Base-by-base conservation (phyloP, 2,329 filamentous ascomycete genomes). In the Ascochyta lentis region DNA sequence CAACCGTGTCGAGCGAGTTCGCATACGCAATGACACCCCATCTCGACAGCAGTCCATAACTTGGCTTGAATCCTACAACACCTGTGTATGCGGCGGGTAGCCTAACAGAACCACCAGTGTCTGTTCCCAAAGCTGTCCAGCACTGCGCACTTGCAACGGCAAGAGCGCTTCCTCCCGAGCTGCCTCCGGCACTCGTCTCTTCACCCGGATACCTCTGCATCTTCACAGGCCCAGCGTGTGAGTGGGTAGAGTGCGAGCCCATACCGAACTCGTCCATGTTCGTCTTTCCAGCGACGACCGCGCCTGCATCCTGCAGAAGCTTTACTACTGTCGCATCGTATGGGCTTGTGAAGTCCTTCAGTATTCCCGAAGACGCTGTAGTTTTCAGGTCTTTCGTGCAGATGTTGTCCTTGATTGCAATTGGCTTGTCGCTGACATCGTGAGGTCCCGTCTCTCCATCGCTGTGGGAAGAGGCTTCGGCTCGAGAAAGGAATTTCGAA, bases 251-350 rank as follows among this genome's bases (percentile, higher is more conserved):
- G 71, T 96, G 89, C 8, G 92, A 96, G 2, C 92, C 92, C 93
- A 96, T 96, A 26, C 93, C 92, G 72, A 96, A 96, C 72, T 96
- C 95, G 77, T 98, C 95, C 81, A 98, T 87, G 72, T 96, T 96
- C 2, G 92, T 93, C 76, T 96, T 96, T 6, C 89, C 89, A 1
- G 87, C 81, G 2, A 94, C 74, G 6, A 83, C 74, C 6, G 86
- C 87, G 38, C 89, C 89, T 5, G 84, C 81, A 26, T 79, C 72
- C 52, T 84, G 83, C 31, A 97, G 81, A 65, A 88, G 84, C 47
- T 82, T 78, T 31, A 96, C 86, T 16, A 97, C 87, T 8, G 91
- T 94, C 16, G 94, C 92, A 71, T 93, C 86, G 75, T 90, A 94
- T 4, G 93, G 91, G 58, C 89, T 92, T 33, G 75, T 78, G 75